A percentile compares a stretch with the other conserved stretches of the same genome.
phyloP scores from a whole-genome alignment of 495 filamentous ascomycete species.

The Copromyces sp. region DNA sequence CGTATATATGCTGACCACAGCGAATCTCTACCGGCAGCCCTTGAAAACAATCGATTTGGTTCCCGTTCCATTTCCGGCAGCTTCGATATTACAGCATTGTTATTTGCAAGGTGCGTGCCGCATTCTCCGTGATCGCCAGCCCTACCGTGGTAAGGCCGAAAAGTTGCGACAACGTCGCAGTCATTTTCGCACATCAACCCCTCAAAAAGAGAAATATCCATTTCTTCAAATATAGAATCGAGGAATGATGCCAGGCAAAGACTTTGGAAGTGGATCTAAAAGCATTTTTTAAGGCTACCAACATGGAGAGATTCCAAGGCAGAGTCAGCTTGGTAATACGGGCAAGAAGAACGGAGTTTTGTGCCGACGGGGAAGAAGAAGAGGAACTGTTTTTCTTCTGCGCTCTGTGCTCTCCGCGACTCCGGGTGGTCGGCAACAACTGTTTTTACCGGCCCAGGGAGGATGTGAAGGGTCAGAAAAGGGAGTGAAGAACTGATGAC shows the following conservation, averaged over 20 bases:
- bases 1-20: not conserved
- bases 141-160: not conserved
- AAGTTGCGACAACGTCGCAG: not conserved
- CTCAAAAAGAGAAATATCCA: not conserved
- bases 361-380: not conserved
- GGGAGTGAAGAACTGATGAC: not conserved
- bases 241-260: not conserved
- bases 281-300: not conserved
- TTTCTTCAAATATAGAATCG: not conserved
- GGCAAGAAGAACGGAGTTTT: not conserved
- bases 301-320: not conserved
- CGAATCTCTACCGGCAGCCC: not conserved
- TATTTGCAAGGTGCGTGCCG: not conserved
- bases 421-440: not conserved
- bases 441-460: not conserved
- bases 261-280: not conserved
- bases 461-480: not conserved
- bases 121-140: not conserved
- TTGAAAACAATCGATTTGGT: not conserved
- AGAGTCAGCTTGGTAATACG: not conserved
- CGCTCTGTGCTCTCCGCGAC: not conserved
- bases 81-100: not conserved
- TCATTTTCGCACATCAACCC: not conserved
- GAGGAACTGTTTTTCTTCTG: not conserved
- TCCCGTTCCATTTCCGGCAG: not conserved